Conservation (phyloP, 352 stramenopile genomes). For the Phytophthora pisi region DNA sequence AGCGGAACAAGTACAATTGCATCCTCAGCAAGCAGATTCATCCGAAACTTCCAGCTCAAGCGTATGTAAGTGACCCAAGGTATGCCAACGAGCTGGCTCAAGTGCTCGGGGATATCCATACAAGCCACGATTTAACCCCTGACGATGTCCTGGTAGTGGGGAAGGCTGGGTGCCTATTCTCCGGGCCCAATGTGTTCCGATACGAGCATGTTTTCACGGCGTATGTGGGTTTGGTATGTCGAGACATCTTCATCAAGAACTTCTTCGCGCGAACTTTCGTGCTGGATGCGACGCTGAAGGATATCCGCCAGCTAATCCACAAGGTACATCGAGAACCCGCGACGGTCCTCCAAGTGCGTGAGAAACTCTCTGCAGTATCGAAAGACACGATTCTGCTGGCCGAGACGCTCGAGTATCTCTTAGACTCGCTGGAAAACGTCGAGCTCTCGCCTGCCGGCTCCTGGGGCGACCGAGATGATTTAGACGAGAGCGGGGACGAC, state of each 20-base stretch:
- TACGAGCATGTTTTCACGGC: conserved; percentile 96
- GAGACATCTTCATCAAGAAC: conserved; percentile 98
- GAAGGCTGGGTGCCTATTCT: conserved; percentile 92
- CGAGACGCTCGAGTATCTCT: conserved; percentile 96
- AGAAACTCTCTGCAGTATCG: conserved; percentile 91
- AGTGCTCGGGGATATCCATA: conserved; percentile 93
- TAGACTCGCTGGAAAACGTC: conserved; percentile 95
- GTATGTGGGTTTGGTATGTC: conserved; percentile 96
- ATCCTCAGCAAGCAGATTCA: conserved; percentile 97
- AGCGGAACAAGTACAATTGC: conserved; percentile 98
- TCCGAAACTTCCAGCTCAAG: conserved; percentile 94
- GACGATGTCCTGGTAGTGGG: conserved; percentile 97
- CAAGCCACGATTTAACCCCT: conserved; percentile 94
- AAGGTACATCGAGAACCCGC: conserved; percentile 86
- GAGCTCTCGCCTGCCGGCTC: conserved; percentile 36
- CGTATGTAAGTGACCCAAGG: conserved; percentile 94
- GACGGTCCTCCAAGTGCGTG: conserved; percentile 83
- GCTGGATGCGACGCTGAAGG: conserved; percentile 95
- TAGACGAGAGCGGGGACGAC: conserved; percentile 61
- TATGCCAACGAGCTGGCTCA: conserved; percentile 98
- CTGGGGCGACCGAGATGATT: conserved; percentile 12
- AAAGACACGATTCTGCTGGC: conserved; percentile 96
- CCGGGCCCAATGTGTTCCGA: conserved; percentile 94
- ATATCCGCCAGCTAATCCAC: conserved; percentile 93
- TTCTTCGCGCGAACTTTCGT: conserved; percentile 97